Evolutionary conservation across 2,329 filamentous ascomycete species (phyloP).

Genomic region (Neopestalotiopsis sp.): DNA sequence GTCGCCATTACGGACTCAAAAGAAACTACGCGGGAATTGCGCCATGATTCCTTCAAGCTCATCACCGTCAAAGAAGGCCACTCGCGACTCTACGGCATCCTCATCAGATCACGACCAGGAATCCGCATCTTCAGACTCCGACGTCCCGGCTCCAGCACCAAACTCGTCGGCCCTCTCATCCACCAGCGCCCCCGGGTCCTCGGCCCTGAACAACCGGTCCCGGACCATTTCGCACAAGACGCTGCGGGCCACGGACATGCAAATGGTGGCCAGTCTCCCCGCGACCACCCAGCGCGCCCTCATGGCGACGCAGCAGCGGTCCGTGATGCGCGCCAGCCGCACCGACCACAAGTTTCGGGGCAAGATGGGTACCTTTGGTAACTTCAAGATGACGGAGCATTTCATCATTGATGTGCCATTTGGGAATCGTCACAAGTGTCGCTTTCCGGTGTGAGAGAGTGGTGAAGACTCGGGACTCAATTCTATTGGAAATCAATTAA

Average conservation of each 20-base stretch:
- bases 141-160: neutral
- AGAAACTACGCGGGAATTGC: neutral
- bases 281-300: constrained; percentile 9
- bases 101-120: neutral
- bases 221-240: neutral
- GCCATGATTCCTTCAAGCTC: neutral
- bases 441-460: constrained; percentile 5
- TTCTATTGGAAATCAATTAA: neutral
- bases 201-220: neutral
- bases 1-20: neutral
- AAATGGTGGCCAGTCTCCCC: constrained; percentile 15
- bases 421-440: constrained; percentile 14
- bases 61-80: neutral
- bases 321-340: constrained; percentile 1
- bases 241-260: constrained; percentile 13
- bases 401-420: constrained; percentile 18
- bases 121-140: neutral
- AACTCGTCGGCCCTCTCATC: neutral
- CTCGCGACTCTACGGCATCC: no score
- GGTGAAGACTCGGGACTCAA: neutral
- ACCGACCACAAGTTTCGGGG: constrained; percentile 14
- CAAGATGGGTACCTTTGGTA: constrained; percentile 19
- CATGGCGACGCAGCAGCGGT: constrained; percentile 12
- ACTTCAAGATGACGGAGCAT: constrained; percentile 15
- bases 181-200: neutral